Base-by-base conservation (phyloP, 2,329 filamentous ascomycete genomes). In the Colletotrichum sp. region DNA sequence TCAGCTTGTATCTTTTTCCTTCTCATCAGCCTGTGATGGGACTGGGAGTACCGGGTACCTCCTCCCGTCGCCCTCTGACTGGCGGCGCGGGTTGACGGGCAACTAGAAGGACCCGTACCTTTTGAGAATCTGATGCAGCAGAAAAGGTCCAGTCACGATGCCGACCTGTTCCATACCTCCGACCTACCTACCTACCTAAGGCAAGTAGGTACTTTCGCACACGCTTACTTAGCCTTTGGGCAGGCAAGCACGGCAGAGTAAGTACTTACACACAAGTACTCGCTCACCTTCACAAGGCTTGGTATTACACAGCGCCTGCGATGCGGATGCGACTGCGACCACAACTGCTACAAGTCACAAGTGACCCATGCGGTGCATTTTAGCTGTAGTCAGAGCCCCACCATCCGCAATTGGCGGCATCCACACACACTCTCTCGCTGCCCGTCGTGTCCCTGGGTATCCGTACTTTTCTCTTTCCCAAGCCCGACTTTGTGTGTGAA, bases 371-470 rank as follows among this genome's bases (percentile, higher is more conserved):
- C 28, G n/a, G 57, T 63, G 34, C 68, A 63, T 36, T 52, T 24
- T 52, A 70, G 57, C 44, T 68, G 52, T 55, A 63, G 60, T 65
- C 49, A 57, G 55, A 32, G 75, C 75, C 75, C 76, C 76, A 77
- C 76, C 68, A 78, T 78, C 71, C 75, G 75, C 75, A 78, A 71
- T 77, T 75, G 71, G 73, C 30, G 52, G 72, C 72, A 74, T 70
- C 75, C 71, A 71, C 68, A 67, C 59, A 64, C 70, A 62, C 74
- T 36, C 59, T n/a, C 60, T 34, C 18, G n/a, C 16, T 65, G n/a
- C 39, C 36, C 39, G 64, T 44, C 36, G 16, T n/a, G 62, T 63
- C 69, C 44, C 65, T 69, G 71, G 70, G 74, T 76, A 74, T 65
- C 74, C 59, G 34, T 73, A 73, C 74, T 76, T 74, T 76, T 76